Conservation (phyloP, 768 basidiomycete genomes). For the Boletus edulis region DNA sequence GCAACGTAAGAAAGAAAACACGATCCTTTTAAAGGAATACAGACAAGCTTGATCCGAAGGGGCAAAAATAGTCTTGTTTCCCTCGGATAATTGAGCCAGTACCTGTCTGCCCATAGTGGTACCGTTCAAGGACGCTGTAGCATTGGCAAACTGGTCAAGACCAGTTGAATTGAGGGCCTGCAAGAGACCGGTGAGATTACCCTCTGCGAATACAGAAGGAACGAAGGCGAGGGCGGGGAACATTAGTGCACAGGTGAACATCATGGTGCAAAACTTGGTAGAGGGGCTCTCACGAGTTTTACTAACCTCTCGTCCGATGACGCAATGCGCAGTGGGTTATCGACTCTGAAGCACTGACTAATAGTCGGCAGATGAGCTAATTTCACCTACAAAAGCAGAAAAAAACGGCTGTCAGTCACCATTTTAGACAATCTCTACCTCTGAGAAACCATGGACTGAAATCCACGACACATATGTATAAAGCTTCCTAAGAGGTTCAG, state of each 20-base stretch:
- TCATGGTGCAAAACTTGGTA: constrained; percentile 4
- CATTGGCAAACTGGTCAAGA: constrained; percentile 41
- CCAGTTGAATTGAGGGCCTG: constrained; percentile 38
- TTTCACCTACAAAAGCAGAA: not conserved
- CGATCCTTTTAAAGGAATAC: constrained; percentile 15
- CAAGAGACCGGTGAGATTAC: constrained; percentile 33
- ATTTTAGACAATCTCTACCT: too few species aligned
- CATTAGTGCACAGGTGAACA: constrained; percentile 11
- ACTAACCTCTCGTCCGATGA: constrained; percentile 13
- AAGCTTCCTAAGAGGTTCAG: too few species aligned
- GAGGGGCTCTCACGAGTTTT: not conserved
- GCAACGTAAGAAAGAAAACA: not conserved
- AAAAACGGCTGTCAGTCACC: too few species aligned
- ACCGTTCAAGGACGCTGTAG: constrained; percentile 41
- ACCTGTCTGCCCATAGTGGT: constrained; percentile 43
- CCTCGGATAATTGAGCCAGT: constrained; percentile 41
- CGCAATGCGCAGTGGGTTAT: constrained; percentile 18
- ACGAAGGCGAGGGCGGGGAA: constrained; percentile 22
- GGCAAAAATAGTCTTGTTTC: constrained; percentile 53
- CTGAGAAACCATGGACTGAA: not conserved
- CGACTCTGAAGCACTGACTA: not conserved
- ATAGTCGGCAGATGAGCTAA: not conserved
- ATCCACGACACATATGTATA: not conserved
- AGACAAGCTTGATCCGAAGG: constrained; percentile 50
- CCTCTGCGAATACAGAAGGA: constrained; percentile 31